Conservation (phyloP, 345 rosid species). For the Melaleuca quinquenervia region DNA sequence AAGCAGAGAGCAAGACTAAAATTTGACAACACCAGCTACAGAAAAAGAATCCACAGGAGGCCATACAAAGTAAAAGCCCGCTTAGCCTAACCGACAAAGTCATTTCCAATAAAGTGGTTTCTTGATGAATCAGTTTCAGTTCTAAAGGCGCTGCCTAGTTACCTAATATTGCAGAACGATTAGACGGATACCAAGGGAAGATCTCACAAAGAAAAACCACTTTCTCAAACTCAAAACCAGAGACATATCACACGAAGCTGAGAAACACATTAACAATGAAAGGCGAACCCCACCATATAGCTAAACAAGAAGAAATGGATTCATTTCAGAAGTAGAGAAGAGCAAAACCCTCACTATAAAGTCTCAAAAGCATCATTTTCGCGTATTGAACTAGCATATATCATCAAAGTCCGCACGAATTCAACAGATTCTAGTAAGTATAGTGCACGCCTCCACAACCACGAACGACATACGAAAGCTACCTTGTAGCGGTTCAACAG, state of each 20-base stretch:
- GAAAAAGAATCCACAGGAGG: neutral
- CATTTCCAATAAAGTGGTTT: neutral
- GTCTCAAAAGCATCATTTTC: neutral
- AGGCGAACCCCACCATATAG: neutral
- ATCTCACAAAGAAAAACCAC: neutral
- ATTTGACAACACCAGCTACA: neutral
- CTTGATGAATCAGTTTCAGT: neutral
- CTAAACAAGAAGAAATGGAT: neutral
- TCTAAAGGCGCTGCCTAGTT: neutral
- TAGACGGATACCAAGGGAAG: neutral
- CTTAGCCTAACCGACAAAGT: neutral
- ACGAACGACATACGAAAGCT: neutral
- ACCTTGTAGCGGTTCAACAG: constrained; percentile 59
- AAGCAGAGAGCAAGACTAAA: neutral
- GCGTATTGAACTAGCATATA: neutral
- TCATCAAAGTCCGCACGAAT: neutral
- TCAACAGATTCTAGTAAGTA: neutral
- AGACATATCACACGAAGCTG: neutral
- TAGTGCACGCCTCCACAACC: neutral
- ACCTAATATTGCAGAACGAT: neutral
- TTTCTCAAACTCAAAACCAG: neutral
- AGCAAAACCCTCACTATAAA: neutral
- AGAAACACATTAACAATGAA: neutral
- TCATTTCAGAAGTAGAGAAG: neutral
- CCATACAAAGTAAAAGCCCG: neutral